Conservation (phyloP, 2,329 filamentous ascomycete species). For the Aspergillus felis region DNA sequence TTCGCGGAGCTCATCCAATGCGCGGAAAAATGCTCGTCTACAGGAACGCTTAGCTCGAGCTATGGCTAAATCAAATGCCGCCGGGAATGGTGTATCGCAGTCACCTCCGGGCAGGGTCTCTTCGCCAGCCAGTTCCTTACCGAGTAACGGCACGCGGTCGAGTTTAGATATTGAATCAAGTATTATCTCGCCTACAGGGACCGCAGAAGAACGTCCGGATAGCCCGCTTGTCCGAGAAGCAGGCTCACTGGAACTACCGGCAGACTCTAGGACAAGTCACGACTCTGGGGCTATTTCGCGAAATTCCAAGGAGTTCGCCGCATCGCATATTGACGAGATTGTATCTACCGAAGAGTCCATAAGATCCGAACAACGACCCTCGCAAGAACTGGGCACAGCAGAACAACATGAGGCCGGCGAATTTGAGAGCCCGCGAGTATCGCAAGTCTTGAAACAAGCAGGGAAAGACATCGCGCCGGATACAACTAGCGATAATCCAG, state of each 20-base stretch:
- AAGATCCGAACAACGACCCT: background rate
- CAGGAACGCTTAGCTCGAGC: conserved; percentile 88
- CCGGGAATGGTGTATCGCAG: conserved; percentile 44
- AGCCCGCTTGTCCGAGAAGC: conserved; percentile 8
- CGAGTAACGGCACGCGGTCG: conserved; percentile 41
- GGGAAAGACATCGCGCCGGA: conserved; percentile 15
- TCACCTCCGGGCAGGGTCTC: conserved; percentile 48
- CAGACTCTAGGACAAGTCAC: conserved; percentile 23
- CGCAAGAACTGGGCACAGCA: background rate
- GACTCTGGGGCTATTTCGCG: conserved; percentile 24
- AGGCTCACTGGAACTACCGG: conserved; percentile 8
- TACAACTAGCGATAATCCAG: conserved; percentile 38
- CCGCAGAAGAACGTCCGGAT: conserved; percentile 18
- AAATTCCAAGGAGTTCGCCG: conserved; percentile 23
- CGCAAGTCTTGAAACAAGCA: conserved; percentile 13
- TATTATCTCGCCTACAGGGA: conserved; percentile 17
- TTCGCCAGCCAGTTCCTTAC: conserved; percentile 50
- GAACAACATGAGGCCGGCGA: background rate
- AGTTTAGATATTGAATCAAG: conserved; percentile 35
- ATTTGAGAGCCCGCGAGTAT: conserved; percentile 7
- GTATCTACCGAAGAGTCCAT: conserved; percentile 2
- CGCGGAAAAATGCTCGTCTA: conserved; percentile 71
- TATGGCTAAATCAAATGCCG: conserved; percentile 67
- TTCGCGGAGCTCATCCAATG: conserved; percentile 63
- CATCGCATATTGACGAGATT: conserved; percentile 12